Percentiles rank a stretch among this genome's conserved stretches.
These are phyloP conservation scores for Tetracladium maxilliforme DNA, from an alignment of 2,329 filamentous ascomycete species.

Conservation along the genomic window DNA sequence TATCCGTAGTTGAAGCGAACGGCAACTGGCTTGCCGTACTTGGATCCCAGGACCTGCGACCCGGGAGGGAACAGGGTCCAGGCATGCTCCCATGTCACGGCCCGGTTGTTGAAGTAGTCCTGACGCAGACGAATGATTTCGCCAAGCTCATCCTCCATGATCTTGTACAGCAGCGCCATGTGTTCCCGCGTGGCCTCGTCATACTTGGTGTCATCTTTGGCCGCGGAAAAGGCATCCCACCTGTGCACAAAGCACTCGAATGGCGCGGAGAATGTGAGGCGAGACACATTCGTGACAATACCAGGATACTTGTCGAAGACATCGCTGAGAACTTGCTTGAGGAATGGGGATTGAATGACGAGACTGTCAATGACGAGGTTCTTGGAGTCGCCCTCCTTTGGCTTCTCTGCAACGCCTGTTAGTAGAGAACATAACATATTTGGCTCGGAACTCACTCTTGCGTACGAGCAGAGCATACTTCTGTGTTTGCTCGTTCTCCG, in stretches of 20 bases:
- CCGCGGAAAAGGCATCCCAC: conserved; percentile 33
- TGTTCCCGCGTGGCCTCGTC: conserved; percentile 30
- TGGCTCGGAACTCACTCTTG: conserved; percentile 38
- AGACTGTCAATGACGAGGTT: conserved; percentile 46
- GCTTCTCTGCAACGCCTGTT: too few species aligned
- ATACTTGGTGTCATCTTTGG: conserved; percentile 21
- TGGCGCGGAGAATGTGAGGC: conserved; percentile 42
- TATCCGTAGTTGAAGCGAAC: conserved; percentile 14
- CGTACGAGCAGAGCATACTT: conserved; percentile 46
- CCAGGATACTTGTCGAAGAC: conserved; percentile 44
- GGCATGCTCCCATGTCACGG: conserved; percentile 34
- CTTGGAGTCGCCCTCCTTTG: too few species aligned
- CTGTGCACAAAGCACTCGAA: conserved; percentile 53
- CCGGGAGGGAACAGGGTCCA: conserved; percentile 39
- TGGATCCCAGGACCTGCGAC: conserved; percentile 20
- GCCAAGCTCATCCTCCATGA: conserved; percentile 33
- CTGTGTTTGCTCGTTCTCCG: conserved; percentile 44
- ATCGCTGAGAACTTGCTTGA: conserved; percentile 39
- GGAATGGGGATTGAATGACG: conserved; percentile 44
- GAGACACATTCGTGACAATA: conserved; percentile 40
- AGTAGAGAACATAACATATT: too few species aligned
- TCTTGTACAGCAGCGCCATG: conserved; percentile 26
- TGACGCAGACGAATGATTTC: conserved; percentile 31
- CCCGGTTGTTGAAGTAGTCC: conserved; percentile 35
- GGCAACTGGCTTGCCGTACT: conserved; percentile 20